phyloP scores from a whole-genome alignment of 192 early-diverging fungal genomes.

The Coemansia sp. region DNA sequence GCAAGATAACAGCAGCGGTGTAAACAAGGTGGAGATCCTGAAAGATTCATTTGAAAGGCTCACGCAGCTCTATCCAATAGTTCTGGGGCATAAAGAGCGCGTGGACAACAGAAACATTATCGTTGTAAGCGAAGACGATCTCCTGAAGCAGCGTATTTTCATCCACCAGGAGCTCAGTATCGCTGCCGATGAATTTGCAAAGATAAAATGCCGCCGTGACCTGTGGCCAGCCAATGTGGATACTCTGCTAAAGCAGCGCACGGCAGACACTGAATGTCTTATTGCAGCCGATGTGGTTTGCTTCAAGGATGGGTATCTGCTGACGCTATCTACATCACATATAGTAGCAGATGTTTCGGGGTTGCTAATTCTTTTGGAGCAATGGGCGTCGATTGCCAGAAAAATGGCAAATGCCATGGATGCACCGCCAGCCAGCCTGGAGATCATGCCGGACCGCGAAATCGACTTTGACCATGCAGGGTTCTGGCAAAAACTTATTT shows the following conservation, averaged over 20 bases:
- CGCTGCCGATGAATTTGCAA: slow-evolving; percentile 10
- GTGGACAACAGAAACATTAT: slow-evolving; percentile 6
- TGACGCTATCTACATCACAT: slow-evolving; percentile 21
- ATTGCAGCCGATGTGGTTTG: slow-evolving; percentile 9
- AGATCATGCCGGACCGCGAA: slow-evolving; percentile 6
- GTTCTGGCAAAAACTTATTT: slow-evolving; percentile 16
- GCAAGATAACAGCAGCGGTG: background rate
- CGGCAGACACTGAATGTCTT: slow-evolving; percentile 14
- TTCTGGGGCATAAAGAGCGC: slow-evolving; percentile 13
- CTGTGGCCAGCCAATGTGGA: slow-evolving; percentile 11
- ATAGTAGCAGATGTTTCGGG: slow-evolving; percentile 24
- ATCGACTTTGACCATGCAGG: slow-evolving; percentile 19
- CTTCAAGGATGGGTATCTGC: slow-evolving; percentile 16
- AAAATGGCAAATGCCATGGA: background rate
- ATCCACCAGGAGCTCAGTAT: slow-evolving; percentile 6
- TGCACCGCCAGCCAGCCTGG: background rate
- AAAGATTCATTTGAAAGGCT: slow-evolving; percentile 6
- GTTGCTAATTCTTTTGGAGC: slow-evolving; percentile 11
- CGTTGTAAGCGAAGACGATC: slow-evolving; percentile 12
- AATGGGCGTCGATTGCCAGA: slow-evolving; percentile 21
- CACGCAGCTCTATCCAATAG: slow-evolving; percentile 19
- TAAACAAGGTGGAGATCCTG: background rate
- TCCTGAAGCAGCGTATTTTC: slow-evolving; percentile 3
- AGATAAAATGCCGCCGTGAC: slow-evolving; percentile 21
- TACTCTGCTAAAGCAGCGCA: slow-evolving; percentile 6